Evolutionary conservation across 2,329 filamentous ascomycete genomes (phyloP), one percentile per base, ranked within the genome.

Genomic region (Zasmidium angulare): DNA sequence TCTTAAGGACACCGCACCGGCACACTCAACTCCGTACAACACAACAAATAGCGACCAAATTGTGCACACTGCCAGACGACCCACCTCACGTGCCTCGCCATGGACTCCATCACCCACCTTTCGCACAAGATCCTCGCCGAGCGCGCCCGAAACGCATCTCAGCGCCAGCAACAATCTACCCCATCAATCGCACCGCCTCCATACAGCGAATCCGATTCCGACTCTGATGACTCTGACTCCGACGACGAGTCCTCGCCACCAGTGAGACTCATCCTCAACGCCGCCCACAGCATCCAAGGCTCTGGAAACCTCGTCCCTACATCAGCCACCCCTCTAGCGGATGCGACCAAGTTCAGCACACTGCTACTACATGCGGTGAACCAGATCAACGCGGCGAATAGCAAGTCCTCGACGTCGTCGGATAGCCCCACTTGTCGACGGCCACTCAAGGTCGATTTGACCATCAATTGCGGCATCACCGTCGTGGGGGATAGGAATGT

Each of bases 281-380:
- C 79, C 17, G 76, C 79, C 0, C 69, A 84, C 66, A 74, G 66
- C 60, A 74, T 86, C 64, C 71, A 72, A 40, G 79, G 78, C 61
- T 75, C 76, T 69, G 74, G 79, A 69, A 86, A 86, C 69, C 68
- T 82, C 51, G 71, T 84, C 49, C 77, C 78, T 20, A 68, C 83
- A 20, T 66, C 72, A 0, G 68, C 75, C 2, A 53, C 70, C 11
- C 29, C 62, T 2, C 60, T 71, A 3, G 74, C 77, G 3, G 72
- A 75, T 74, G 80, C 68, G 68, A 75, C 66, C 65, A 74, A 58
- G 74, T 64, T 84, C 60, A 77, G 80, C 10, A 69, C 74, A 7
- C 74, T 80, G 2, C 71, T 85, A 2, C 73, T 82, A 12, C 66
- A 75, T 12, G 76, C 79, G 1, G 68, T 85, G 20, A 64, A 64